These are phyloP conservation scores for Rhododendron henanense DNA, from an alignment of 148 eudicot genomes.

Conservation along the genomic window DNA sequence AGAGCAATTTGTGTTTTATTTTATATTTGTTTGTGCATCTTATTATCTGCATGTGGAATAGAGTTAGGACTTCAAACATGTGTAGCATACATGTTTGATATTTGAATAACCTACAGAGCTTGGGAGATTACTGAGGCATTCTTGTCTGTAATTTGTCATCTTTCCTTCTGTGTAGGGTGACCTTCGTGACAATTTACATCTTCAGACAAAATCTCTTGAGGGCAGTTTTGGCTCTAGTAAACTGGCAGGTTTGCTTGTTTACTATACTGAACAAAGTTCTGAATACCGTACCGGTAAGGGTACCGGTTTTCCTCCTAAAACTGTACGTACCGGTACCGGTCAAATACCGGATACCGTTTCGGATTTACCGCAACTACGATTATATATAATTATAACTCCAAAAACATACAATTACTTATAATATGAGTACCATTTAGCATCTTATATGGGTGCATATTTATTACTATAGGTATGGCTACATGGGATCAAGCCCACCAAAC, in stretches of 20 bases:
- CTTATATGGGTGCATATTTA: too few species aligned
- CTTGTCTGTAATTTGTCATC: not conserved
- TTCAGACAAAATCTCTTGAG: slow-evolving; percentile 70
- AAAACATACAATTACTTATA: too few species aligned
- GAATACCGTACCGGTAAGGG: too few species aligned
- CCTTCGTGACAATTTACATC: slow-evolving; percentile 61
- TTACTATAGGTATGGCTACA: too few species aligned
- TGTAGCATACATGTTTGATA: too few species aligned
- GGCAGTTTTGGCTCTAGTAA: slow-evolving; percentile 52
- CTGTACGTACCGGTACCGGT: too few species aligned
- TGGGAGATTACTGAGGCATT: not conserved
- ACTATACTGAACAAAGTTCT: not conserved
- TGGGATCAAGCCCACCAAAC: too few species aligned
- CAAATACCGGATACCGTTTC: too few species aligned
- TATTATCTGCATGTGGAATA: not conserved
- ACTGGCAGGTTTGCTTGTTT: slow-evolving; percentile 56
- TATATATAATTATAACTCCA: too few species aligned
- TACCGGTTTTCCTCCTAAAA: too few species aligned
- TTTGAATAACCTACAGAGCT: not conserved
- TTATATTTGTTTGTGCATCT: not conserved
- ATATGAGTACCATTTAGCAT: too few species aligned
- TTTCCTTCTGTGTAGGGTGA: slow-evolving; percentile 59
- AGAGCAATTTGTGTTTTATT: not conserved
- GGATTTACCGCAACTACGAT: too few species aligned
- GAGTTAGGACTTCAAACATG: not conserved